Base-by-base conservation (phyloP, 106 monocot genomes). In the Dendrobium nobile region DNA sequence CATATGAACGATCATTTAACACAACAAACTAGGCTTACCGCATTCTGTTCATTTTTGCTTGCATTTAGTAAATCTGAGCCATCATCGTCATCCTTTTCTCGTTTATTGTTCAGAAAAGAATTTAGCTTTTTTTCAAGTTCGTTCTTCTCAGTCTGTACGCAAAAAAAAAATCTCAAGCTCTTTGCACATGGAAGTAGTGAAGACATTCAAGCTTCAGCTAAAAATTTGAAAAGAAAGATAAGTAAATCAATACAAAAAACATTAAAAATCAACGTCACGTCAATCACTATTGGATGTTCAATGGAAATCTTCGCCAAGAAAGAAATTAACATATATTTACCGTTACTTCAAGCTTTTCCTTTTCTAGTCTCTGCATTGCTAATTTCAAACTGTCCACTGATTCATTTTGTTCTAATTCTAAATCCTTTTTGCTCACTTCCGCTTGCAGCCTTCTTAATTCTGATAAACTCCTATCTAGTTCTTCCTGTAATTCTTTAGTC, bases 281-380 rank as follows among this genome's bases (percentile, higher is more conserved):
- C 64, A 68, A 20, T 13, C 4, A 27, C 19, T 43, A 67, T 33
- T 8, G 33, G 31, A 78, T 65, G 51, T 9, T 18, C 24, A 75
- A 20, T 54, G 41, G 31, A 22, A 65, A n/a, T 20, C 18, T 47
- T 73, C 54, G 64, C 41, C 20, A 72, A 75, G 22, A 28, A 72
- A 75, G 22, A 28, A 41, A 75, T 77, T 1, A 27, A 11, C n/a
- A 27, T 24, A 65, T 26, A 77, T 19, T 75, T 75, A 94, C 97
- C 97, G 90, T 94, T 73, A 94, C 79, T 40, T 74, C 67, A 9
- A 79, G 75, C 77, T 94, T 92, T 59, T 97, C 94, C 75, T 89
- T 87, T 83, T 86, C 80, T 67, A 94, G 81, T 73, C 47, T 72
- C 77, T 33, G 51, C 28, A 93, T 55, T 55, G 45, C 41, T 42